These are phyloP conservation scores for Rhizophlyctis rosea DNA, from an alignment of 192 early-diverging fungal genomes.

Conservation along the genomic window DNA sequence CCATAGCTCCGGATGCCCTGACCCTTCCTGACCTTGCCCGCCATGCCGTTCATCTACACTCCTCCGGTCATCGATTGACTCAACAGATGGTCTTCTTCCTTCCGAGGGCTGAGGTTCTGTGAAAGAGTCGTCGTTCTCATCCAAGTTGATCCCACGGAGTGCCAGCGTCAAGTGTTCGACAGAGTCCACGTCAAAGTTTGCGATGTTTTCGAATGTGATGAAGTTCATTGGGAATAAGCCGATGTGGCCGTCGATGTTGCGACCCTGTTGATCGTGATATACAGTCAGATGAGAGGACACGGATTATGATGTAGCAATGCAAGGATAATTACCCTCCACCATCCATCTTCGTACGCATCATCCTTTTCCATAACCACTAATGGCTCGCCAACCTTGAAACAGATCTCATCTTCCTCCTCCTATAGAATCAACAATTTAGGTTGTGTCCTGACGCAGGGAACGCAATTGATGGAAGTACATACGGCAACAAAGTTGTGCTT, in stretches of 20 bases:
- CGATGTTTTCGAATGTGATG: slow-evolving; percentile 36
- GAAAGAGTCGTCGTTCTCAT: too few relatives aligned
- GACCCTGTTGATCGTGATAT: too few relatives aligned
- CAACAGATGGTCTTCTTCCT: too few relatives aligned
- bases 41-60: too few relatives aligned
- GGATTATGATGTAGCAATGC: too few relatives aligned
- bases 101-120: too few relatives aligned
- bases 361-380: slow-evolving; percentile 70
- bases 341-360: slow-evolving; percentile 68
- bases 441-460: neutral
- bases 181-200: slow-evolving; percentile 5
- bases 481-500: slow-evolving; percentile 24
- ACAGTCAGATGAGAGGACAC: too few relatives aligned
- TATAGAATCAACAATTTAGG: neutral
- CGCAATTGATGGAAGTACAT: too few relatives aligned
- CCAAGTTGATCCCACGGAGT: neutral
- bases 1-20: slow-evolving; percentile 46
- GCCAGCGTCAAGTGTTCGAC: neutral
- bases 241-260: slow-evolving; percentile 58
- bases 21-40: neutral
- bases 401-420: slow-evolving; percentile 69
- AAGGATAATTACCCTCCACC: slow-evolving; percentile 64
- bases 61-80: too few relatives aligned
- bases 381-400: slow-evolving; percentile 61
- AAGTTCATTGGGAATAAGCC: slow-evolving; percentile 75